phyloP scores from a whole-genome alignment of 2,329 filamentous ascomycete species.

The Cercospora citrullina region DNA sequence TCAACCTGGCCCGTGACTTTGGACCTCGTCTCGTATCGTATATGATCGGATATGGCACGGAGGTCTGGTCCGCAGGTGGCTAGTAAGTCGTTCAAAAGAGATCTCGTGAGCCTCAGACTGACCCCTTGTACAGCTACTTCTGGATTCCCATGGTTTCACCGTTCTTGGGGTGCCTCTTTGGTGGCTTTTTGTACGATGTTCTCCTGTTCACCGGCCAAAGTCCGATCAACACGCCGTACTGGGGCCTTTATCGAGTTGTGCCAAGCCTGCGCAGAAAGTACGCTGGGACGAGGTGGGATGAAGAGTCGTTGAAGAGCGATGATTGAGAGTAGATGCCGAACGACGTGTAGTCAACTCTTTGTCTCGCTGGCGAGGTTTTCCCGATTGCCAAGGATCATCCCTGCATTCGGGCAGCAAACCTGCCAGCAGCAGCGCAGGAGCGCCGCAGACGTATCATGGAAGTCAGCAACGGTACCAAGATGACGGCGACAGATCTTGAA shows the following conservation, averaged over 20 bases:
- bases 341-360: conserved; percentile 16
- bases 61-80: conserved; percentile 66
- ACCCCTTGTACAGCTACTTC: conserved; percentile 3
- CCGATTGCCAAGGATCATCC: conserved; percentile 17
- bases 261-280: conserved; percentile 34
- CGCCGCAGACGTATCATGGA: neutral
- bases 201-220: conserved; percentile 70
- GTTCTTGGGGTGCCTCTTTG: conserved; percentile 64
- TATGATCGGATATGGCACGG: conserved; percentile 65
- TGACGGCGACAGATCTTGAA: neutral
- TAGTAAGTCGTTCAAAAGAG: conserved; percentile 66
- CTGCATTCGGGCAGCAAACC: neutral
- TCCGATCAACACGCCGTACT: conserved; percentile 66
- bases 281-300: conserved; percentile 30
- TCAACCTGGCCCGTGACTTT: conserved; percentile 72
- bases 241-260: conserved; percentile 57
- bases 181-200: conserved; percentile 66
- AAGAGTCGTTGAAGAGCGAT: conserved; percentile 27
- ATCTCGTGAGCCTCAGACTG: neutral
- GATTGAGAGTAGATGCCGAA: conserved; percentile 12
- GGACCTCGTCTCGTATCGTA: conserved; percentile 67
- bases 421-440: neutral
- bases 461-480: neutral
- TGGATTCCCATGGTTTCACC: conserved; percentile 72
- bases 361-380: conserved; percentile 8